Evolutionary conservation across 78 protist genomes (phyloP).

Genomic region (Trichosphaerium sp.): DNA sequence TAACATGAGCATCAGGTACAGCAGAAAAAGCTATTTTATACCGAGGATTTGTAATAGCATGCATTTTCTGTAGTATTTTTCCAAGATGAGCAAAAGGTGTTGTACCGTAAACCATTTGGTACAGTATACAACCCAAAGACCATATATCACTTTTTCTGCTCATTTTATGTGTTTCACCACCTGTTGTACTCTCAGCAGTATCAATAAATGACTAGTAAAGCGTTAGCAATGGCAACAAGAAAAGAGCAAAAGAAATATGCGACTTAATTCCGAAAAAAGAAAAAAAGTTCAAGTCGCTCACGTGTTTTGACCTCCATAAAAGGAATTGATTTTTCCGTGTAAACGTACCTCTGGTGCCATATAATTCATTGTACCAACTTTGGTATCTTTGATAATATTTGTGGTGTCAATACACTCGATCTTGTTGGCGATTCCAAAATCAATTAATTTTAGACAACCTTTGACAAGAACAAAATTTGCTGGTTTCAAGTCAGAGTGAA

Average conservation of each 20-base stretch:
- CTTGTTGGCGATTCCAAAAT: slow-evolving; percentile 94
- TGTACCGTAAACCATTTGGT: slow-evolving; percentile 70
- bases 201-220: background rate
- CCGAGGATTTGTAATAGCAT: slow-evolving; percentile 39
- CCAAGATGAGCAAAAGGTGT: slow-evolving; percentile 58
- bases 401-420: slow-evolving; percentile 63
- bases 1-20: slow-evolving; percentile 9
- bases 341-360: slow-evolving; percentile 94
- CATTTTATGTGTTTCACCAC: slow-evolving; percentile 4
- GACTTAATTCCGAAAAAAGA: background rate
- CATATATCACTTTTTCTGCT: slow-evolving; percentile 79
- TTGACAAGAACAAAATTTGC: slow-evolving; percentile 86
- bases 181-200: slow-evolving; percentile 10
- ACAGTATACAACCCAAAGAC: slow-evolving; percentile 89
- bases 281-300: background rate
- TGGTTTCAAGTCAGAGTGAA: slow-evolving; percentile 93
- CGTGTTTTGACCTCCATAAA: background rate
- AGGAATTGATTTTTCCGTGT: background rate
- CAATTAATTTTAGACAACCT: slow-evolving; percentile 87
- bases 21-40: slow-evolving; percentile 25
- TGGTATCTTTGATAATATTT: slow-evolving; percentile 58
- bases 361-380: slow-evolving; percentile 92
- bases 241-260: background rate
- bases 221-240: background rate
- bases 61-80: slow-evolving; percentile 20